Percentiles rank a stretch among this genome's conserved stretches.
phyloP scores from a whole-genome alignment of 768 basidiomycete species.

The Russula lepida region DNA sequence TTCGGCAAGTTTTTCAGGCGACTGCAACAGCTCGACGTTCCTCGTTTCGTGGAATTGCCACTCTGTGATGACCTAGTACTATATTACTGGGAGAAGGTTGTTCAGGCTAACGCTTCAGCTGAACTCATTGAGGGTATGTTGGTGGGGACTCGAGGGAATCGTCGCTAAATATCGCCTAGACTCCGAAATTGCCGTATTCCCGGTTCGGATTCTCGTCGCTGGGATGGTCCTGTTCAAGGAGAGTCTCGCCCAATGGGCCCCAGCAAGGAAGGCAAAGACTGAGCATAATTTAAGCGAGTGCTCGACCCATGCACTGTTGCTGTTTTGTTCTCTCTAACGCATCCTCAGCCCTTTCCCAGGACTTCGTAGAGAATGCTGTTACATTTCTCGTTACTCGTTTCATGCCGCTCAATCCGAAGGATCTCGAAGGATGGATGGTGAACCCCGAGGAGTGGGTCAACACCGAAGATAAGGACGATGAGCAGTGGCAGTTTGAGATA shows the following conservation, averaged over 20 bases:
- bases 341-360: conserved; percentile 47
- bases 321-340: conserved; percentile 14
- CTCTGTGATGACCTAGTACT: conserved; percentile 58
- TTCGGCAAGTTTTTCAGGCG: conserved; percentile 80
- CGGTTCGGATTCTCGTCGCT: conserved; percentile 74
- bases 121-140: conserved; percentile 48
- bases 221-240: conserved; percentile 84
- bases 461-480: conserved; percentile 78
- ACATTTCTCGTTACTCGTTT: conserved; percentile 73
- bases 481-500: conserved; percentile 90
- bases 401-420: conserved; percentile 73
- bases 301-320: background rate
- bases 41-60: conserved; percentile 56
- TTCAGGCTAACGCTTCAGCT: conserved; percentile 51
- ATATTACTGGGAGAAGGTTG: conserved; percentile 77
- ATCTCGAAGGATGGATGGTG: conserved; percentile 75
- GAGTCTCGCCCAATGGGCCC: conserved; percentile 69
- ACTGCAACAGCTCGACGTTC: conserved; percentile 51
- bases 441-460: conserved; percentile 97
- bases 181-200: conserved; percentile 53
- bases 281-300: conserved; percentile 50
- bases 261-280: conserved; percentile 49
- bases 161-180: conserved; percentile 34
- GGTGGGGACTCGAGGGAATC: background rate
- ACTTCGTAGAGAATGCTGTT: conserved; percentile 68